Conservation (phyloP, 2,329 filamentous ascomycete genomes). For the Onygenales sp. region DNA sequence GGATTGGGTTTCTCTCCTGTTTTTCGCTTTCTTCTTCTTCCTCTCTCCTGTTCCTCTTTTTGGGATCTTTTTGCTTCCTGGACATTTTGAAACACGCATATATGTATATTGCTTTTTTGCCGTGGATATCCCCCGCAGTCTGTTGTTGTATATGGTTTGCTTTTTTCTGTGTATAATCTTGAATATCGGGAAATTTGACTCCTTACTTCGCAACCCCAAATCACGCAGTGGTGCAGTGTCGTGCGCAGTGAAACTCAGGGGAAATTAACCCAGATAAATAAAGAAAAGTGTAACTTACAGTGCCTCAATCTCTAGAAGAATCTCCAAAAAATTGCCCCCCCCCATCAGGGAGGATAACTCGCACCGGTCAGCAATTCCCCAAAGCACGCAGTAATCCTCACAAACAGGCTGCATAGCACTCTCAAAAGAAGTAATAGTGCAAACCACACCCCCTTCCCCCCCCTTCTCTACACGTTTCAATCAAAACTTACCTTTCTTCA, state of each 20-base stretch:
- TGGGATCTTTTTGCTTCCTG: not conserved
- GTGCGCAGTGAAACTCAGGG: not conserved
- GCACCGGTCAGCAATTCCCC: too few relatives aligned
- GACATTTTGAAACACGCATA: not conserved
- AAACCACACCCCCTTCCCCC: not conserved
- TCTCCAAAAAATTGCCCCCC: too few relatives aligned
- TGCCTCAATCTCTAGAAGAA: conserved; percentile 68
- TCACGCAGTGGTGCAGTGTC: not conserved
- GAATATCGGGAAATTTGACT: not conserved
- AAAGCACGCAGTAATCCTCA: not conserved
- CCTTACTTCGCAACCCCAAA: not conserved
- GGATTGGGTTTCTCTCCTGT: not conserved
- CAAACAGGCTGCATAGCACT: too few relatives aligned
- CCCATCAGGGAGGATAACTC: too few relatives aligned
- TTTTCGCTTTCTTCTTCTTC: not conserved
- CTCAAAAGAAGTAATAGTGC: not conserved
- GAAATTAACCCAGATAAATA: not conserved
- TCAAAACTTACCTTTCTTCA: conserved; percentile 64
- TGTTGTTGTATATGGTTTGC: conserved; percentile 10
- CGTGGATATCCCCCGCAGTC: conserved; percentile 2
- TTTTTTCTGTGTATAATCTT: conserved; percentile 1
- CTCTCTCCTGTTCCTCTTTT: not conserved
- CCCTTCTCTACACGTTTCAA: not conserved
- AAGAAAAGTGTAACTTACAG: conserved; percentile 52
- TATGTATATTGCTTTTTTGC: not conserved